A percentile compares a stretch with the other conserved stretches of the same genome.
Evolutionary conservation across 2,329 filamentous ascomycete species (phyloP).

Genomic region (Xylariaceae sp.): DNA sequence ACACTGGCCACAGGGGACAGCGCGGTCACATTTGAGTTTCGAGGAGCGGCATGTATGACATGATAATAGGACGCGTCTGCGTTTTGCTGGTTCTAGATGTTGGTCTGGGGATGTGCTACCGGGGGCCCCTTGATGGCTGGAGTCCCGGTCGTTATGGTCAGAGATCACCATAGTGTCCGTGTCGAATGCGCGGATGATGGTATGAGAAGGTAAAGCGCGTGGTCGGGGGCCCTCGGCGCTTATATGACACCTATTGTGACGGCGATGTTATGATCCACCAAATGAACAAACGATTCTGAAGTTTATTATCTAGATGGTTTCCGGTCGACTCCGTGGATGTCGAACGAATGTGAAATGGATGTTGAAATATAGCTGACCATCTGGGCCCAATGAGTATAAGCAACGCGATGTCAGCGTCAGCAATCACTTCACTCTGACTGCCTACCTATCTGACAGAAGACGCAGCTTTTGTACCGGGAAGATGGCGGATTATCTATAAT

Average conservation of each 20-base stretch:
- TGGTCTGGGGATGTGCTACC: neutral
- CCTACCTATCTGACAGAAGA: too few species aligned
- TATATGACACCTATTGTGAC: neutral
- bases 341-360: too few species aligned
- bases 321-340: too few species aligned
- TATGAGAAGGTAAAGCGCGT: neutral
- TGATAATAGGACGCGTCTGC: conserved; percentile 46
- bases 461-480: too few species aligned
- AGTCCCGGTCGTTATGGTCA: neutral
- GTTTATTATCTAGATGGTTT: too few species aligned
- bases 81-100: conserved; percentile 31
- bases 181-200: neutral
- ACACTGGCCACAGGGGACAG: conserved; percentile 48
- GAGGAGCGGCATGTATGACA: conserved; percentile 48
- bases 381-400: too few species aligned
- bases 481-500: too few species aligned
- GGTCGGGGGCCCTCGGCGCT: neutral
- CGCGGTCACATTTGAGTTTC: conserved; percentile 53
- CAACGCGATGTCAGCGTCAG: too few species aligned
- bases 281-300: too few species aligned
- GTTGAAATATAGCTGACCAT: too few species aligned
- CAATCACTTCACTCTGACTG: too few species aligned
- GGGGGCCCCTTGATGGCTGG: conserved; percentile 6
- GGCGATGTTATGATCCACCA: too few species aligned
- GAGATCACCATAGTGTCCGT: conserved; percentile 4